Percentiles rank a stretch among this genome's conserved stretches.
Conservation (phyloP, 164 flowering plant genomes). For the Euptelea pleiosperma region DNA sequence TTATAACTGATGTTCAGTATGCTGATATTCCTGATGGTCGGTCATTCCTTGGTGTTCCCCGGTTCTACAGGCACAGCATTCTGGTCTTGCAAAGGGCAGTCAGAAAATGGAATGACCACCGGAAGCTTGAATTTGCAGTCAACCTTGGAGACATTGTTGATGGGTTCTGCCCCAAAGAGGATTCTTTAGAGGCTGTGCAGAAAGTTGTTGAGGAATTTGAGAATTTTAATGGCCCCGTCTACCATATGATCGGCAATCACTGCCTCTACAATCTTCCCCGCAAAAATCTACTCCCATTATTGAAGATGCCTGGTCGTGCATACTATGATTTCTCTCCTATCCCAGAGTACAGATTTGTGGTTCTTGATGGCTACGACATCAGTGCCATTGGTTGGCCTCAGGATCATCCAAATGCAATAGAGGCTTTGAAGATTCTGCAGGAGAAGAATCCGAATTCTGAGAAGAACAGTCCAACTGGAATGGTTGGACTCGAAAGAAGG, state of each 20-base stretch:
- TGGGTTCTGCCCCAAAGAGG: slow-evolving; percentile 82
- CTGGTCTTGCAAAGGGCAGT: slow-evolving; percentile 85
- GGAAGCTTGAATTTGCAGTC: slow-evolving; percentile 53
- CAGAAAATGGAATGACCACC: slow-evolving; percentile 56
- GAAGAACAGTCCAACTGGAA: slow-evolving; percentile 72
- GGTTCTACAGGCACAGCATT: slow-evolving; percentile 81
- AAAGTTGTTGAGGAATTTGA: slow-evolving; percentile 61
- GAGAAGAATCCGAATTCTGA: slow-evolving; percentile 78
- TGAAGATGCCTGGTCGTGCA: slow-evolving; percentile 62
- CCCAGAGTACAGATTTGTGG: slow-evolving; percentile 72
- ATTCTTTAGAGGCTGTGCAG: slow-evolving; percentile 53
- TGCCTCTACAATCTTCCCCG: slow-evolving; percentile 97
- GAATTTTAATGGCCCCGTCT: slow-evolving; percentile 57
- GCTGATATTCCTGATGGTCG: slow-evolving; percentile 92
- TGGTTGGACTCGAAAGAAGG: slow-evolving; percentile 67
- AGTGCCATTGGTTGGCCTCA: slow-evolving; percentile 92
- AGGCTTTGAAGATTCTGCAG: slow-evolving; percentile 52
- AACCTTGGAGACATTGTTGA: slow-evolving; percentile 94
- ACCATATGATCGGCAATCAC: slow-evolving; percentile 97
- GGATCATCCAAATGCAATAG: slow-evolving; percentile 60
- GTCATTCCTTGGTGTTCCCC: slow-evolving; percentile 79
- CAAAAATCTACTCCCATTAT: slow-evolving; percentile 48
- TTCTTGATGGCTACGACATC: slow-evolving; percentile 90
- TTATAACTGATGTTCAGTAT: slow-evolving; percentile 86
- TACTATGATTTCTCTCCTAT: slow-evolving; percentile 81